phyloP scores from a whole-genome alignment of 257 asterid species.

The Leonotis leonurus region DNA sequence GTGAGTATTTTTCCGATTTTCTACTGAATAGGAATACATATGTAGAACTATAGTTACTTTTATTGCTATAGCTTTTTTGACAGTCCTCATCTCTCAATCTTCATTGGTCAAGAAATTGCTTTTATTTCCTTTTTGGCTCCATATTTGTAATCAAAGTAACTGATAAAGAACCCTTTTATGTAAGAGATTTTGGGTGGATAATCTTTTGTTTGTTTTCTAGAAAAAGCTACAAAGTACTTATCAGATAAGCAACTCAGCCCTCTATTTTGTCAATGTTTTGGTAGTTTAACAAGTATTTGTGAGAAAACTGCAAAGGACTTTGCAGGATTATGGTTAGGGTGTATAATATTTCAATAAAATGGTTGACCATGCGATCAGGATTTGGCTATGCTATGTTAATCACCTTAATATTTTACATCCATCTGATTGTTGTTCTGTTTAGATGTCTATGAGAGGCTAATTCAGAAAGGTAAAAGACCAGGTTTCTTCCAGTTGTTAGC shows the following conservation, averaged over 20 bases:
- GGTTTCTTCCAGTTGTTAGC: slow-evolving; percentile 95
- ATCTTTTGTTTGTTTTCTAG: too few species aligned
- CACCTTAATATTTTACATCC: neutral
- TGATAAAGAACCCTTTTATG: neutral
- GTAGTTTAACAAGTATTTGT: neutral
- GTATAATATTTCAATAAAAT: neutral
- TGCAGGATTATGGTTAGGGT: neutral
- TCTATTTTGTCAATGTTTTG: neutral
- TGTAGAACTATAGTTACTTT: too few species aligned
- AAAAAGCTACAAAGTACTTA: neutral
- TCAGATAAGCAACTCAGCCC: neutral
- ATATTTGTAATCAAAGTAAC: neutral
- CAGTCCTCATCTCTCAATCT: neutral
- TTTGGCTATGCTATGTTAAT: neutral
- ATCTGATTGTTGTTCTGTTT: slow-evolving; percentile 17
- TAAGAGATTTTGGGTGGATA: neutral
- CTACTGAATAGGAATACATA: neutral
- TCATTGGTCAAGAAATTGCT: neutral
- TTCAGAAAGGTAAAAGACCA: slow-evolving; percentile 72
- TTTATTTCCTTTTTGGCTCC: neutral
- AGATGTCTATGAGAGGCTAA: slow-evolving; percentile 87
- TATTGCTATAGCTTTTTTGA: neutral
- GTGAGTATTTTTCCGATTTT: neutral
- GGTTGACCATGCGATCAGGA: neutral
- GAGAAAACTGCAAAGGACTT: neutral